Percentiles rank a stretch among this genome's conserved stretches.
These are phyloP conservation scores for Friedmanniomyces endolithicus DNA, from an alignment of 495 filamentous ascomycete genomes.

Conservation along the genomic window DNA sequence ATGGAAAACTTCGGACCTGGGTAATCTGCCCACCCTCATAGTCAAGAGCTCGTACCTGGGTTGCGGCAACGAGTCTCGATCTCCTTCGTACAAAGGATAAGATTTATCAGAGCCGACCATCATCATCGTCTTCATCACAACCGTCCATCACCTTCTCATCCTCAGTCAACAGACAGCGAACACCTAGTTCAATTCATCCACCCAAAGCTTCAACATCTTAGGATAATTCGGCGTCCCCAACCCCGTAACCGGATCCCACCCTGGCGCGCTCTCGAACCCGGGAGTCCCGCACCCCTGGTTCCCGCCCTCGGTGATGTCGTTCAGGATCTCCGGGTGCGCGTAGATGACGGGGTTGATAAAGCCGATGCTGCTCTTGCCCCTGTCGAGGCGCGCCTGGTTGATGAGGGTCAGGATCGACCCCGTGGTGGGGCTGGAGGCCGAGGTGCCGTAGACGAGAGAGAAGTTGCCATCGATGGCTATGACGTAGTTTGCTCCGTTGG, in stretches of 20 bases:
- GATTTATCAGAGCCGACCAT: too few relatives aligned
- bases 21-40: too few relatives aligned
- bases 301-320: slow-evolving; percentile 11
- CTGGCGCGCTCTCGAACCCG: slow-evolving; percentile 1
- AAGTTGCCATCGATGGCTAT: slow-evolving; percentile 44
- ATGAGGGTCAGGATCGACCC: slow-evolving; percentile 53
- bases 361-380: slow-evolving; percentile 46
- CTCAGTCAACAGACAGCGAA: neutral
- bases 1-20: too few relatives aligned
- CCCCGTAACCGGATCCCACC: slow-evolving; percentile 12
- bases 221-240: slow-evolving; percentile 11
- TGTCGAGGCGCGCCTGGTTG: slow-evolving; percentile 51
- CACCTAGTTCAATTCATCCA: neutral
- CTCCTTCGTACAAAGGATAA: too few relatives aligned
- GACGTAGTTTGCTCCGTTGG: slow-evolving; percentile 39
- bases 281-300: slow-evolving; percentile 7
- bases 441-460: slow-evolving; percentile 49
- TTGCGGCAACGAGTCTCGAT: too few relatives aligned
- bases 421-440: slow-evolving; percentile 48
- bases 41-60: too few relatives aligned
- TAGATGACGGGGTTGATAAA: slow-evolving; percentile 46
- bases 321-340: slow-evolving; percentile 7
- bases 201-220: slow-evolving; percentile 3
- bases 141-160: too few relatives aligned
- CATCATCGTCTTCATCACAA: too few relatives aligned